Evolutionary conservation across 2,329 filamentous ascomycete species (phyloP).

Genomic region (Zelopaecilomyces penicillatus): DNA sequence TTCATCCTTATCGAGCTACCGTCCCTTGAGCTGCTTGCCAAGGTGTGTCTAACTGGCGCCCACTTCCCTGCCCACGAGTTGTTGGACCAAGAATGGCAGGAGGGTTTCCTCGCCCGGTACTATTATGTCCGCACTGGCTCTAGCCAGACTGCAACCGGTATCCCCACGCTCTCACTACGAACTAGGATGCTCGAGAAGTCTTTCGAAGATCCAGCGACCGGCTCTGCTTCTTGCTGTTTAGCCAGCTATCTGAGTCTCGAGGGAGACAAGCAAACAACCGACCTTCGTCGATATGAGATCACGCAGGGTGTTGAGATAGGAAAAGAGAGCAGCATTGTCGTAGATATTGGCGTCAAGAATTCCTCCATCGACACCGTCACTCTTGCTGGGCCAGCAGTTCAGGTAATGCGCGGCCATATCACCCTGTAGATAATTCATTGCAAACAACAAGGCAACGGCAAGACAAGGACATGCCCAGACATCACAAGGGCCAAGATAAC

Average conservation of each 20-base stretch:
- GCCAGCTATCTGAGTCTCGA: constrained; percentile 43
- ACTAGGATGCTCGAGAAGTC: constrained; percentile 50
- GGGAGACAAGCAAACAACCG: constrained; percentile 23
- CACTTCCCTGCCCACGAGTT: constrained; percentile 27
- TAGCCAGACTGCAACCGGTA: constrained; percentile 18
- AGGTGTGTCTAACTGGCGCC: constrained; percentile 24
- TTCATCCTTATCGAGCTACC: constrained; percentile 59
- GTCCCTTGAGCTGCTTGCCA: constrained; percentile 48
- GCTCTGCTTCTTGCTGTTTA: constrained; percentile 53
- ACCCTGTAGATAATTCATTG: constrained; percentile 13
- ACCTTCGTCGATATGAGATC: constrained; percentile 37
- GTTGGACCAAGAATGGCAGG: constrained; percentile 47
- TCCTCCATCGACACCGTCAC: constrained; percentile 21
- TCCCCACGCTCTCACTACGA: constrained; percentile 31
- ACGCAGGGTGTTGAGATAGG: constrained; percentile 64
- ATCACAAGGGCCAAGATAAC: too few species aligned
- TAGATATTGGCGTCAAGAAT: constrained; percentile 32
- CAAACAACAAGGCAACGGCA: background rate
- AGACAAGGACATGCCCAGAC: background rate
- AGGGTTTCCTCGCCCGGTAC: constrained; percentile 46
- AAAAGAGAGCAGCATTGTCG: constrained; percentile 42
- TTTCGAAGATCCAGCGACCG: constrained; percentile 54
- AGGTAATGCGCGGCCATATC: constrained; percentile 27
- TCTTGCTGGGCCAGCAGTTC: constrained; percentile 26
- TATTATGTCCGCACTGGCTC: constrained; percentile 45